Evolutionary conservation across 1,284 basidiomycete species (phyloP).

Genomic region (Rhodotorula sp.): DNA sequence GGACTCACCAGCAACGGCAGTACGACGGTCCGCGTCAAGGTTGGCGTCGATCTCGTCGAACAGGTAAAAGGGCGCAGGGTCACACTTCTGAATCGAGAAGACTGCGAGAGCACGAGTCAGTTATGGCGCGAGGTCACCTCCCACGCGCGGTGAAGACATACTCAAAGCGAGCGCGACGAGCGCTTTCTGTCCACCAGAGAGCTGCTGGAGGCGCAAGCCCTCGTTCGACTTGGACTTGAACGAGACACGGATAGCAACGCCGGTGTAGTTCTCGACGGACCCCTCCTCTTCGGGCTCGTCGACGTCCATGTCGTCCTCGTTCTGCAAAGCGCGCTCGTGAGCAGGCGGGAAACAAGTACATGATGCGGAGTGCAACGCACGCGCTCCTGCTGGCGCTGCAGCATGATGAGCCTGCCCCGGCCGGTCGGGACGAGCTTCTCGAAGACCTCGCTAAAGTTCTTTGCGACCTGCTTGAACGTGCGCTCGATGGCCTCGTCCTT

Average conservation of each 20-base stretch:
- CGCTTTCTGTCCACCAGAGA: constrained; percentile 97
- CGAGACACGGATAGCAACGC: constrained; percentile 95
- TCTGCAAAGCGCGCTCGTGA: constrained; percentile 36
- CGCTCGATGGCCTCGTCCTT: constrained; percentile 98
- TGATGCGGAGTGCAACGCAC: constrained; percentile 54
- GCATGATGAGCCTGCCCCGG: constrained; percentile 85
- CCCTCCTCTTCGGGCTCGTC: constrained; percentile 61
- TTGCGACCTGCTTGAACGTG: constrained; percentile 96
- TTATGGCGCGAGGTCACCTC: background rate
- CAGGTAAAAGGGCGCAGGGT: constrained; percentile 99
- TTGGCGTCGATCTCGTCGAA: constrained; percentile 99
- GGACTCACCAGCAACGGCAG: constrained; percentile 82
- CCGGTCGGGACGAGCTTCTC: constrained; percentile 96
- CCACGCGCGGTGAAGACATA: constrained; percentile 47
- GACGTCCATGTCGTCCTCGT: constrained; percentile 51
- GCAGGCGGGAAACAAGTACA: background rate
- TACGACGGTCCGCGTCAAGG: constrained; percentile 94
- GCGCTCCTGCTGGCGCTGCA: constrained; percentile 69
- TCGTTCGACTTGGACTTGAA: constrained; percentile 99
- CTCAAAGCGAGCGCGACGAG: constrained; percentile 92
- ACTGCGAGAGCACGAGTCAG: constrained; percentile 58
- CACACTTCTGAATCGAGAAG: constrained; percentile 98
- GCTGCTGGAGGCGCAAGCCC: constrained; percentile 90
- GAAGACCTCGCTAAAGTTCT: constrained; percentile 96
- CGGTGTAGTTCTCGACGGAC: constrained; percentile 87